Conservation (phyloP, 108 stramenopile species). For the Parmales sp. region DNA sequence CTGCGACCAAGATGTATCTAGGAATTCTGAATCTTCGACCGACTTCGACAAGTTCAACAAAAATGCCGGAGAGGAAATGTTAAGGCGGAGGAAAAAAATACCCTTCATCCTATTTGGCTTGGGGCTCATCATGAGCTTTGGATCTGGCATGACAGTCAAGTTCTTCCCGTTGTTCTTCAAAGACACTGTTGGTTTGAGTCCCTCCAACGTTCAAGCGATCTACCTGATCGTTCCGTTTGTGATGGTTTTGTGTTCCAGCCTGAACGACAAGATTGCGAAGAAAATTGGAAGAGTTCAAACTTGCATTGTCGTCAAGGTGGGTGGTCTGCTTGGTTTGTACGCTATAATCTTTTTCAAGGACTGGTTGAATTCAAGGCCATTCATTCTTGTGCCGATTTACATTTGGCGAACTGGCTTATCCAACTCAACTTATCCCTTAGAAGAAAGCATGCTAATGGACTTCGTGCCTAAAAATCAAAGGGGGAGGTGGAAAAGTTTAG, state of each 20-base stretch:
- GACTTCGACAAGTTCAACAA: background rate
- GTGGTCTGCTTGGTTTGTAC: conserved; percentile 24
- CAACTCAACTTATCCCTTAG: conserved; percentile 22
- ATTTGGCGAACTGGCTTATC: conserved; percentile 14
- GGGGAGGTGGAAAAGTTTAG: conserved; percentile 27
- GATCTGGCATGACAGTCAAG: conserved; percentile 30
- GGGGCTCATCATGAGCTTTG: conserved; percentile 15
- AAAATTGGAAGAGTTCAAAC: conserved; percentile 23
- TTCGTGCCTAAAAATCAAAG: conserved; percentile 19
- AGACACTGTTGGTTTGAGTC: conserved; percentile 10
- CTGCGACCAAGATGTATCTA: background rate
- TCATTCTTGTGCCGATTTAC: conserved; percentile 29
- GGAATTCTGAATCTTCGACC: background rate
- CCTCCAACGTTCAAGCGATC: conserved; percentile 13
- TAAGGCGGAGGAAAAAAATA: background rate
- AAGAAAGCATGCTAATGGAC: conserved; percentile 25
- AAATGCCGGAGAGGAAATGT: background rate
- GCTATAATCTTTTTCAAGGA: conserved; percentile 38
- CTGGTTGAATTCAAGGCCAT: conserved; percentile 25
- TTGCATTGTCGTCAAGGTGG: conserved; percentile 3
- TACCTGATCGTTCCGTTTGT: conserved; percentile 19
- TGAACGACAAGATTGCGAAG: background rate
- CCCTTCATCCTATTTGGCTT: conserved; percentile 13
- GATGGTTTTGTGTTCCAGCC: conserved; percentile 11
- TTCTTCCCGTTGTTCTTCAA: conserved; percentile 35